Evolutionary conservation across 2,329 filamentous ascomycete species (phyloP), one percentile per base, ranked within the genome.

Genomic region (Canariomyces notabilis): DNA sequence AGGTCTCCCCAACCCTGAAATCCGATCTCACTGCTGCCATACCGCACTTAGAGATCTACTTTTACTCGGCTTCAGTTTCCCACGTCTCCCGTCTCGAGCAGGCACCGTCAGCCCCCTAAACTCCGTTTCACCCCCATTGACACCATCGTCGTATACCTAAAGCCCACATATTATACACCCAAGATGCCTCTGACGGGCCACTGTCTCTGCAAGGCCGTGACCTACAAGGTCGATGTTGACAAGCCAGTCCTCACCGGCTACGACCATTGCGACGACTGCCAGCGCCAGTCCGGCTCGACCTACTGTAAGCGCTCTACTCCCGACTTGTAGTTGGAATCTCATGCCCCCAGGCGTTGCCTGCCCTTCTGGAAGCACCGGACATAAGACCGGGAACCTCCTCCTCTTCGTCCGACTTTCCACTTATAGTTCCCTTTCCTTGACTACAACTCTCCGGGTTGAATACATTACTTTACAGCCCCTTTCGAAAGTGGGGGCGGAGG

Each of bases 251-350:
- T 76, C 64, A 78, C 77, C 42, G 82, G 76, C 53, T 85, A 85
- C 64, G 83, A 85, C 62, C 82, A 85, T 71, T 85, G 82, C 59
- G 82, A 85, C 61, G 82, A 85, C 67, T 85, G 82, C 74, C 82
- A 85, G 67, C 80, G 82, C 60, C 82, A 85, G 68, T 76, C 68
- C 41, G 82, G 82, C 54, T 84, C 80, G 15, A 83, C 82, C 48
- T 85, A 85, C 66, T 85, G 78, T 81, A 65, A 53, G 75, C 61
- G 38, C 16, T 23, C n/a, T 29, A 4, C 37, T 37, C 18, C n/a
- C n/a, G n/a, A n/a, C n/a, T n/a, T n/a, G n/a, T n/a, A n/a, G n/a
- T n/a, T n/a, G n/a, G n/a, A n/a, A n/a, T n/a, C n/a, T n/a, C n/a
- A n/a, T n/a, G n/a, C n/a, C n/a, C n/a, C n/a, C n/a, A n/a, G n/a